These are phyloP conservation scores for Tricholoma terreum DNA, from an alignment of 768 basidiomycete species.

Conservation along the genomic window DNA sequence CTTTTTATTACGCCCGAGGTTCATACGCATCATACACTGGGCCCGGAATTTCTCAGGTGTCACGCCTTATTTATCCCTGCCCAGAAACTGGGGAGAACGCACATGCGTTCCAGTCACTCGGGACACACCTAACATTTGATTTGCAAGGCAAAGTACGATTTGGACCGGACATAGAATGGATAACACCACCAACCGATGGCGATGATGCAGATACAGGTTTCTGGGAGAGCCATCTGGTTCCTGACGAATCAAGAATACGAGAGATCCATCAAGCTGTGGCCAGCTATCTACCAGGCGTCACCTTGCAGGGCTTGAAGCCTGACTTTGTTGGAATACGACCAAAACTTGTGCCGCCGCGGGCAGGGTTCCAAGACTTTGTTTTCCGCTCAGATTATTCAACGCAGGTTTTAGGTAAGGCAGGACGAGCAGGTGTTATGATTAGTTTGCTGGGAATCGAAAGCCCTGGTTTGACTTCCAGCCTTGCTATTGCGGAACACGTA, in stretches of 20 bases:
- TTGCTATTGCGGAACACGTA: conserved; percentile 85
- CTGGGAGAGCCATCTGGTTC: conserved; percentile 67
- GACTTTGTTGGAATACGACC: conserved; percentile 89
- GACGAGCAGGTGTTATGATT: conserved; percentile 54
- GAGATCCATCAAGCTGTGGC: conserved; percentile 74
- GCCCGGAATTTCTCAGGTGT: conserved; percentile 62
- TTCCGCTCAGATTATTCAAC: conserved; percentile 62
- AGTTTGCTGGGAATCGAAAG: conserved; percentile 89
- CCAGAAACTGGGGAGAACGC: conserved; percentile 59
- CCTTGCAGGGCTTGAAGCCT: conserved; percentile 58
- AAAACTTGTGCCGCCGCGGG: conserved; percentile 72
- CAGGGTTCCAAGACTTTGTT: conserved; percentile 83
- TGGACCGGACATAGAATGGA: conserved; percentile 91
- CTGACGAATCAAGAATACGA: conserved; percentile 55
- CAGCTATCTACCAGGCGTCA: conserved; percentile 67
- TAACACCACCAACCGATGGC: conserved; percentile 49
- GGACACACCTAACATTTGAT: conserved; percentile 90
- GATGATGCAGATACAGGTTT: conserved; percentile 60
- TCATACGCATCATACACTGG: conserved; percentile 89
- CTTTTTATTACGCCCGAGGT: conserved; percentile 79
- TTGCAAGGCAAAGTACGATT: conserved; percentile 82
- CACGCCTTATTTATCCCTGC: conserved; percentile 88
- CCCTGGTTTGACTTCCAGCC: conserved; percentile 83
- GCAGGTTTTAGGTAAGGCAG: conserved; percentile 20
- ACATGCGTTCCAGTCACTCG: conserved; percentile 78